phyloP scores from a whole-genome alignment of 2,329 filamentous ascomycete genomes.

The Aspergillus awamori region DNA sequence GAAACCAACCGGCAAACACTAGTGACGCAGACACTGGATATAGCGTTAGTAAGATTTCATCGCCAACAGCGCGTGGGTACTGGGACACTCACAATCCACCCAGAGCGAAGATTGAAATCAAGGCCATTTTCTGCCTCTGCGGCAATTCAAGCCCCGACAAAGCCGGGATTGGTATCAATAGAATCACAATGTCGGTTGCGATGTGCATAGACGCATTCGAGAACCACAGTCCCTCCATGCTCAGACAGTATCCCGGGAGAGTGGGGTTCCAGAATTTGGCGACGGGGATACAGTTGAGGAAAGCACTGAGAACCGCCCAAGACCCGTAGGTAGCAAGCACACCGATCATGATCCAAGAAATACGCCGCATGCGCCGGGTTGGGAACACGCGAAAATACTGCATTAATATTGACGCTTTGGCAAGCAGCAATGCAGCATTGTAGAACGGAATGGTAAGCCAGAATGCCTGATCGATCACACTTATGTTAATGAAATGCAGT shows the following conservation, averaged over 20 bases:
- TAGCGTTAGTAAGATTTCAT: background rate
- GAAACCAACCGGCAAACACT: constrained; percentile 38
- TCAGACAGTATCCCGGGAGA: constrained; percentile 40
- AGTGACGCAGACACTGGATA: constrained; percentile 37
- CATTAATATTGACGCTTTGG: constrained; percentile 53
- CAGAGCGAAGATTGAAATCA: constrained; percentile 47
- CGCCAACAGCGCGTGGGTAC: background rate
- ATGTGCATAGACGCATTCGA: constrained; percentile 51
- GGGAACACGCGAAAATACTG: constrained; percentile 54
- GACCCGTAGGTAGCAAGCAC: constrained; percentile 39
- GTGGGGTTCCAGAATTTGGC: constrained; percentile 39
- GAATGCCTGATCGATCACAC: constrained; percentile 31
- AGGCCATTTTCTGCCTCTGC: constrained; percentile 43
- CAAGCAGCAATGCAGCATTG: constrained; percentile 42
- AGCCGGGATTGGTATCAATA: constrained; percentile 51
- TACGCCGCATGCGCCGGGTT: constrained; percentile 35
- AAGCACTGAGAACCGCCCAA: constrained; percentile 41
- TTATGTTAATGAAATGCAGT: background rate
- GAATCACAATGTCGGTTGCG: constrained; percentile 46
- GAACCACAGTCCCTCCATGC: constrained; percentile 46
- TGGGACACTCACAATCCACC: constrained; percentile 36
- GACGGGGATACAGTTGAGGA: constrained; percentile 42
- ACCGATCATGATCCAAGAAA: constrained; percentile 43
- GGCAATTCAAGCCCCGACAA: constrained; percentile 46
- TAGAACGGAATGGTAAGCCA: constrained; percentile 45